Conservation (phyloP, 2,329 filamentous ascomycete species). For the Ilyonectria sp. region DNA sequence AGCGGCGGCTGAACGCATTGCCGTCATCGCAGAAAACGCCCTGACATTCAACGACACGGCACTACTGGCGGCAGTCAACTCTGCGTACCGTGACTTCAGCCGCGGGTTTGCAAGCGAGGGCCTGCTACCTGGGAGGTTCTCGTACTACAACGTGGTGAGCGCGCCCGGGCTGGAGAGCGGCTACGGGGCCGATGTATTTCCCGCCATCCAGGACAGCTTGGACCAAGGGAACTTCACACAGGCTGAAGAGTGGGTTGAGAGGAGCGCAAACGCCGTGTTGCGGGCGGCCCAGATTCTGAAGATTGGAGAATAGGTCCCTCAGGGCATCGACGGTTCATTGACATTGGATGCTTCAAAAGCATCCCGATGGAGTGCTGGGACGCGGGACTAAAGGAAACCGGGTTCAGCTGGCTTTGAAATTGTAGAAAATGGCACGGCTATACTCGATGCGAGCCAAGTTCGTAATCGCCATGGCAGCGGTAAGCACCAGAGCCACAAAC, state of each 20-base stretch:
- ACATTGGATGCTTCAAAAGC: background rate
- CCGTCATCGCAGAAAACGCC: constrained; percentile 15
- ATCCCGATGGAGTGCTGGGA: background rate
- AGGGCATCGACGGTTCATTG: background rate
- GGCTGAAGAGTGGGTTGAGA: constrained; percentile 41
- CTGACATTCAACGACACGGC: constrained; percentile 21
- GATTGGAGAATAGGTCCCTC: constrained; percentile 1
- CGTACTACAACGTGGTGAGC: constrained; percentile 38
- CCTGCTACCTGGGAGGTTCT: constrained; percentile 28
- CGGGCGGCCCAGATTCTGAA: constrained; percentile 35
- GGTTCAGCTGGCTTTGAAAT: background rate
- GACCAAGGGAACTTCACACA: constrained; percentile 34
- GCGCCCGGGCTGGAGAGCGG: constrained; percentile 35
- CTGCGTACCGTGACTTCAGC: constrained; percentile 30
- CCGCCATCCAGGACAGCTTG: constrained; percentile 39
- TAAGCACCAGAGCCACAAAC: background rate
- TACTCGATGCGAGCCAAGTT: too few relatives aligned
- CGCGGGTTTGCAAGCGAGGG: constrained; percentile 35
- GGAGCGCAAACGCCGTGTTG: constrained; percentile 36
- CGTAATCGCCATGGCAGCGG: background rate
- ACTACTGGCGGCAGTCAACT: constrained; percentile 18
- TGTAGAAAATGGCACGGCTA: background rate
- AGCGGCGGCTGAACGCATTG: constrained; percentile 21
- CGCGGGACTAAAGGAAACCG: background rate
- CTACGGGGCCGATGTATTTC: constrained; percentile 42